Evolutionary conservation across 1,139 yeast species (phyloP).

Genomic region (Pichia cactophila): DNA sequence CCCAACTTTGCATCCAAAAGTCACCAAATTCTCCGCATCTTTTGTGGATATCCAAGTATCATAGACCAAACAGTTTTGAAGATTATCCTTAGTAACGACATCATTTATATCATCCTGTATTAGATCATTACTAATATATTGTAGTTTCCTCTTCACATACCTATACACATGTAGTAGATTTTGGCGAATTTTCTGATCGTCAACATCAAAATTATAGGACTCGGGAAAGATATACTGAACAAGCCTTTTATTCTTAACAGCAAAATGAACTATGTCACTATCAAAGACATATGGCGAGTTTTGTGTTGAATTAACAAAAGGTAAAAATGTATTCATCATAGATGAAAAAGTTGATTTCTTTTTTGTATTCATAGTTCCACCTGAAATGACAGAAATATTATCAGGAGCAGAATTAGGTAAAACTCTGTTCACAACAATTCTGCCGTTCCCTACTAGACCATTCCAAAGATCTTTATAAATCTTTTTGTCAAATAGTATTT

Average conservation of each 20-base stretch:
- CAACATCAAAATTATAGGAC: conserved; percentile 26
- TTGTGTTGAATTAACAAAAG: conserved; percentile 1
- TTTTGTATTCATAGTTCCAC: background rate
- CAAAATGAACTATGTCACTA: conserved; percentile 45
- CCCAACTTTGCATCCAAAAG: conserved; percentile 37
- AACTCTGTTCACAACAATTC: conserved; percentile 8
- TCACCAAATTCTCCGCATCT: conserved; percentile 31
- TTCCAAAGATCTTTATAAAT: conserved; percentile 26
- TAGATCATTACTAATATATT: conserved; percentile 6
- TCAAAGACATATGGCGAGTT: background rate
- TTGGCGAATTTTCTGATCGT: conserved; percentile 21
- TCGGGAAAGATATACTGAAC: conserved; percentile 51
- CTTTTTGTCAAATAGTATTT: conserved; percentile 28
- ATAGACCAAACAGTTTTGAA: conserved; percentile 14
- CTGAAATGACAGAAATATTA: background rate
- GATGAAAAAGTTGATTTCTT: conserved; percentile 3
- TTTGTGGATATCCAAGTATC: conserved; percentile 26
- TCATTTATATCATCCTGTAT: background rate
- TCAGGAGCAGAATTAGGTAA: background rate
- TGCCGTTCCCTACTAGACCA: conserved; percentile 21
- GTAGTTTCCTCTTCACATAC: conserved; percentile 30
- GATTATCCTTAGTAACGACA: background rate
- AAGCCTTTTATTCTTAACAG: conserved; percentile 61
- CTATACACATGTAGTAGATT: conserved; percentile 37
- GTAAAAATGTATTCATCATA: conserved; percentile 15